Evolutionary conservation across 2,329 filamentous ascomycete species (phyloP), one percentile per base, ranked within the genome.

Genomic region (Aureobasidium namibiae): DNA sequence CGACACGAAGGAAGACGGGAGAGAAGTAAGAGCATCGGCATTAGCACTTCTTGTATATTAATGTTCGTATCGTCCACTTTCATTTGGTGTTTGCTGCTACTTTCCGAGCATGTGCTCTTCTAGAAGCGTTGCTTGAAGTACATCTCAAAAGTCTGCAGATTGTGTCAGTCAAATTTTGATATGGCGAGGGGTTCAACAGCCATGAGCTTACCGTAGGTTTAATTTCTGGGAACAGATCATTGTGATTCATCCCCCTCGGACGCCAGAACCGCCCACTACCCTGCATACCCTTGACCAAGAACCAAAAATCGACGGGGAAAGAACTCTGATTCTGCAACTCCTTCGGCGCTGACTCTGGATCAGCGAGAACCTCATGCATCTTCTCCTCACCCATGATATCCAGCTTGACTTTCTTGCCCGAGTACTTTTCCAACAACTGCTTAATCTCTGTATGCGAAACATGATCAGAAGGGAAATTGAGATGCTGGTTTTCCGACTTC

Each of bases 251-350:
- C 1, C 66, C 66, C 5, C 31, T 54, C 1, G 67, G 64, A 42
- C 66, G 56, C 38, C 54, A 63, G 31, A 65, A 67, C 36, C 42
- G 56, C 1, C 67, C 66, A 18, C 50, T 44, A 1, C 65, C 67
- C 57, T 68, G 67, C 41, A 63, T 58, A 2, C 63, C 63, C 33
- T 62, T 65, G 10, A 69, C 64, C 45, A 66, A 16, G n/a, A 67
- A 65, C 65, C 65, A 67, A 18, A 69, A 66, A 53, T 69, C 66
- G 1, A 62, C 54, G 3, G 65, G 64, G 38, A 69, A 67, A 2
- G 49, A 21, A 33, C 65, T 65, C 11, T 60, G 38, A 1, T 39
- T 42, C 14, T 59, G 49, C 7, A 67, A 33, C 21, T 65, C 63
- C 33, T 59, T 42, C 8, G 65, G 65, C 16, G 61, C 62, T 1